These are phyloP conservation scores for Penicillium canariense DNA, from an alignment of 495 filamentous ascomycete genomes.

Conservation along the genomic window DNA sequence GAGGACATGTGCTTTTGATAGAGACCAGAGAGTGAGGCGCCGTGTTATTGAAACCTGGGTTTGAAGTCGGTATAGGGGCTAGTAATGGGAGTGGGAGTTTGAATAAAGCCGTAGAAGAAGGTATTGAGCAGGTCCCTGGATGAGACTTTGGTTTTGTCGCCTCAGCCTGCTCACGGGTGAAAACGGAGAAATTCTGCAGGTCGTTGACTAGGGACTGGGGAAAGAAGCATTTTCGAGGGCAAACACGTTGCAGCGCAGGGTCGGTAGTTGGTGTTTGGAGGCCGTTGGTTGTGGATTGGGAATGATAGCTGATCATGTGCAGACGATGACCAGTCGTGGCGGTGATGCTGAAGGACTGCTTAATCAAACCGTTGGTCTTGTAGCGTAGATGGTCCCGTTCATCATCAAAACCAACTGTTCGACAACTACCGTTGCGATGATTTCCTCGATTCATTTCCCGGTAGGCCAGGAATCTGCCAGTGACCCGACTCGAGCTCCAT, in stretches of 20 bases:
- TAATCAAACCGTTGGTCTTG: constrained; percentile 95
- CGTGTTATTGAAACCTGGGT: not conserved
- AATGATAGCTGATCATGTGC: constrained; percentile 91
- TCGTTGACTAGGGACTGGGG: constrained; percentile 93
- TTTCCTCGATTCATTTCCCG: constrained; percentile 98
- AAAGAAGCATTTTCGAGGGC: constrained; percentile 87
- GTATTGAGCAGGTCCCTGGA: not conserved
- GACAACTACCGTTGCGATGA: constrained; percentile 57
- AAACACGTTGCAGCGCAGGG: constrained; percentile 71
- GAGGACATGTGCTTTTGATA: not conserved
- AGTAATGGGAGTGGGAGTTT: not conserved
- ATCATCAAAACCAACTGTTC: constrained; percentile 66
- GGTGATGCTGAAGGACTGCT: constrained; percentile 98
- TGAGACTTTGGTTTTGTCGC: not conserved
- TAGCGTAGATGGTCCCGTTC: constrained; percentile 80
- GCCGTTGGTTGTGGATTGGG: constrained; percentile 59
- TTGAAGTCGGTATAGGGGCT: not conserved
- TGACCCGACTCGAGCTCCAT: constrained; percentile 97
- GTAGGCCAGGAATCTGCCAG: constrained; percentile 96
- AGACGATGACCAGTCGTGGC: constrained; percentile 85
- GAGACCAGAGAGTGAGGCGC: not conserved
- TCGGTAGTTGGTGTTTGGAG: constrained; percentile 79
- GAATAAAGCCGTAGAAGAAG: not conserved
- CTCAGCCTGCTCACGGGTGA: constrained; percentile 50
- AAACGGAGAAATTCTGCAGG: constrained; percentile 62